Percentiles rank a stretch among this genome's conserved stretches.
Evolutionary conservation across 805 yeast genomes (phyloP).

Genomic region (Metschnikowia bowlesiae): DNA sequence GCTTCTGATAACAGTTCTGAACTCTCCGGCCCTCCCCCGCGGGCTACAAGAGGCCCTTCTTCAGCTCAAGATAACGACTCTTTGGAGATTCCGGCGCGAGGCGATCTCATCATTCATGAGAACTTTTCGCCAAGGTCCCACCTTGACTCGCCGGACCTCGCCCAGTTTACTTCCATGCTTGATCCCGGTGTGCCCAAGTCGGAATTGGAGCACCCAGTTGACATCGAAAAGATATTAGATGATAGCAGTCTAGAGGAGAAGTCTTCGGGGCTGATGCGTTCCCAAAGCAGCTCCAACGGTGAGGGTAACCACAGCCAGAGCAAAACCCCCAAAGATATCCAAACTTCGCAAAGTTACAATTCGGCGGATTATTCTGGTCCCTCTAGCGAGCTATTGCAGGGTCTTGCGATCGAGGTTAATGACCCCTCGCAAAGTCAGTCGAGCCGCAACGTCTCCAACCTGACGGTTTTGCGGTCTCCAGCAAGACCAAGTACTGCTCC

Average conservation of each 20-base stretch:
- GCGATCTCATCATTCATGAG: constrained; percentile 9
- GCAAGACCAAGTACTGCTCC: not conserved
- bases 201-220: constrained; percentile 7
- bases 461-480: constrained; percentile 2
- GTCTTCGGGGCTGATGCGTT: constrained; percentile 5
- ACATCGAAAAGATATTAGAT: constrained; percentile 19
- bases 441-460: not conserved
- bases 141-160: constrained; percentile 16
- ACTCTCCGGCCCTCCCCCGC: not conserved
- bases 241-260: constrained; percentile 7
- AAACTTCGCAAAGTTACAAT: not conserved
- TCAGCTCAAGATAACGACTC: not conserved
- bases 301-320: not conserved
- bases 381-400: not conserved
- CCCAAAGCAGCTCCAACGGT: not conserved
- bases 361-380: not conserved
- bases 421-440: not conserved
- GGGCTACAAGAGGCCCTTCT: not conserved
- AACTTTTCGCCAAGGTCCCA: constrained; percentile 8
- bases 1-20: not conserved
- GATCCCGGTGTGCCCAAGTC: constrained; percentile 16
- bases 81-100: constrained; percentile 13
- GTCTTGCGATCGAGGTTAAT: not conserved
- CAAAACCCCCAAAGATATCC: not conserved
- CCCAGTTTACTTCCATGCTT: constrained; percentile 14